phyloP scores from a whole-genome alignment of 352 stramenopile genomes.

The Discostella stelligera region DNA sequence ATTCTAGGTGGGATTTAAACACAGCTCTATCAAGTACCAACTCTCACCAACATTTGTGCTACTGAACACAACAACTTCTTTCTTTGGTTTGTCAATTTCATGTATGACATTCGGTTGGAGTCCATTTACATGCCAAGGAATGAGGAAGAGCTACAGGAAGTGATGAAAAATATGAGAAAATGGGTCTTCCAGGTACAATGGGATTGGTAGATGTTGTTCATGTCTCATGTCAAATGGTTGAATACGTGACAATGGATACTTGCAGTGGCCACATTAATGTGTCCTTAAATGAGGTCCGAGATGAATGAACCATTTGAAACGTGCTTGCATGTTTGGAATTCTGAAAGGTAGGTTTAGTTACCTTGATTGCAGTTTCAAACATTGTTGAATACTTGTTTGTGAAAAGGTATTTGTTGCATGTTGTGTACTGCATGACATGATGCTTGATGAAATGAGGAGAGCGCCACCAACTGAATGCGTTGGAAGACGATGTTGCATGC shows the following conservation, averaged over 20 bases:
- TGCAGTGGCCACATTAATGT: conserved; percentile 39
- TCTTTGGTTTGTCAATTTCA: too few species aligned
- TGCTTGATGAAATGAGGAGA: conserved; percentile 5
- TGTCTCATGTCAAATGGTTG: conserved; percentile 45
- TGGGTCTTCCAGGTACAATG: conserved; percentile 21
- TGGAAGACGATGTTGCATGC: too few species aligned
- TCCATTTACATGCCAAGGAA: too few species aligned
- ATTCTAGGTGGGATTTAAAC: too few species aligned
- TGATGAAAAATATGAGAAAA: too few species aligned
- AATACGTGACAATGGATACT: conserved; percentile 49
- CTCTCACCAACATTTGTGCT: too few species aligned
- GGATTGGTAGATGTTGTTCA: conserved; percentile 47
- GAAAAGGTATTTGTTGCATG: conserved; percentile 47
- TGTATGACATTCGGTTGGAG: too few species aligned
- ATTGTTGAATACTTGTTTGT: conserved; percentile 9
- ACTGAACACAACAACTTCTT: too few species aligned
- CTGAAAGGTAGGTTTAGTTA: conserved; percentile 21
- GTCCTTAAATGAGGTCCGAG: conserved; percentile 30
- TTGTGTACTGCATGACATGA: conserved; percentile 53
- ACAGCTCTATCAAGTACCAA: too few species aligned
- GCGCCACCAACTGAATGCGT: too few species aligned
- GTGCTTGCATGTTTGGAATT: conserved; percentile 48
- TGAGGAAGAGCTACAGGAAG: too few species aligned
- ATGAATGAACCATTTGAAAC: neutral
- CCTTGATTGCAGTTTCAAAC: conserved; percentile 21